Conservation (phyloP, 2,329 filamentous ascomycete species). For the Fusarium clavum region DNA sequence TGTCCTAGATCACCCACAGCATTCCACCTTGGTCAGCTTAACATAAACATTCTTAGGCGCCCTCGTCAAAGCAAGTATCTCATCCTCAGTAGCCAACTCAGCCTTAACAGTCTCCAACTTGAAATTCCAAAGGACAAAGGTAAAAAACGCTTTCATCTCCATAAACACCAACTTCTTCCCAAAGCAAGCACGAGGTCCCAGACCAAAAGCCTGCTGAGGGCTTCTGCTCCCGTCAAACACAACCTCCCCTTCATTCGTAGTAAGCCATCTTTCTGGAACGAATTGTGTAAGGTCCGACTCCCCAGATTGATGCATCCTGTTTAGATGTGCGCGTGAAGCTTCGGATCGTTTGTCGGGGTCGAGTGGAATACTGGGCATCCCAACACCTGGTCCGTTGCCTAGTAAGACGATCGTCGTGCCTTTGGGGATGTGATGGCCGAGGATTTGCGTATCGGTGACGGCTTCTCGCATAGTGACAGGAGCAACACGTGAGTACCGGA, state of each 20-base stretch:
- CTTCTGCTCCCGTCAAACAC: slow-evolving; percentile 30
- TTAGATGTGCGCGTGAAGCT: not conserved
- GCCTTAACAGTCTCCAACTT: not conserved
- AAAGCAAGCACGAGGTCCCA: slow-evolving; percentile 37
- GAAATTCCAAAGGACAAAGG: slow-evolving; percentile 22
- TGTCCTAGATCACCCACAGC: not conserved
- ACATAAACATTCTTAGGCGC: slow-evolving; percentile 27
- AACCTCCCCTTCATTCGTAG: slow-evolving; percentile 11
- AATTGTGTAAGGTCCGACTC: slow-evolving; percentile 46
- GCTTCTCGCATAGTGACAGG: slow-evolving; percentile 47
- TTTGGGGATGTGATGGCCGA: slow-evolving; percentile 51
- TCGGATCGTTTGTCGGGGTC: slow-evolving; percentile 28
- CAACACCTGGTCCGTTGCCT: slow-evolving; percentile 41
- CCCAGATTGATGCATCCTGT: slow-evolving; percentile 34
- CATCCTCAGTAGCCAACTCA: slow-evolving; percentile 18
- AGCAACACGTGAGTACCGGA: slow-evolving; percentile 47
- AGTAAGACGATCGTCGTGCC: slow-evolving; percentile 49
- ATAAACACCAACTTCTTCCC: slow-evolving; percentile 36
- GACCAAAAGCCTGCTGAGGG: slow-evolving; percentile 33
- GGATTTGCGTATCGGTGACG: slow-evolving; percentile 47
- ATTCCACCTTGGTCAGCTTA: not conserved
- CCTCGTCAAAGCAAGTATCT: slow-evolving; percentile 19
- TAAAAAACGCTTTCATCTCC: slow-evolving; percentile 27
- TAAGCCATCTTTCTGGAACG: slow-evolving; percentile 54
- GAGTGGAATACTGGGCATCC: slow-evolving; percentile 40